phyloP scores from a whole-genome alignment of 2,329 filamentous ascomycete species.

The Gremmenia infestans region DNA sequence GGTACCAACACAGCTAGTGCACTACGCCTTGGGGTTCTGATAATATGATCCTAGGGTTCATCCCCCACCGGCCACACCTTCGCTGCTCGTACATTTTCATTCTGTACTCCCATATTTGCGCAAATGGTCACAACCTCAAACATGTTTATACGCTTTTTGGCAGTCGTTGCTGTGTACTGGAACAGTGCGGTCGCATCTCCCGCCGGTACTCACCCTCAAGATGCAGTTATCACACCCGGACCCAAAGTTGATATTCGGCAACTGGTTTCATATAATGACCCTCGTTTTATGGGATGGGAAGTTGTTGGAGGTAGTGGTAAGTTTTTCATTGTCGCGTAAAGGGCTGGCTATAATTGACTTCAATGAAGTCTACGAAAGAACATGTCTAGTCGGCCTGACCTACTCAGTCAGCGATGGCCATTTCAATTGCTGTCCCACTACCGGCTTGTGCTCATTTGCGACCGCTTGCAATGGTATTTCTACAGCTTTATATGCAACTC shows the following conservation, averaged over 20 bases:
- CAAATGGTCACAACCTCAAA: not conserved
- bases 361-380: slow-evolving; percentile 1
- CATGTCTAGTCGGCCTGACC: not conserved
- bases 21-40: not conserved
- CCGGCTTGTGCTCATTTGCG: not conserved
- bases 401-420: not conserved
- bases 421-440: not conserved
- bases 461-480: not conserved
- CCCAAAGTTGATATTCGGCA: not conserved
- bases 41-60: not conserved
- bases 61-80: not conserved
- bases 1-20: not conserved
- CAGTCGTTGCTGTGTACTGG: not conserved
- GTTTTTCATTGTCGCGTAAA: not conserved
- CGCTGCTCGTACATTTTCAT: not conserved
- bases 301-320: not conserved
- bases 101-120: not conserved
- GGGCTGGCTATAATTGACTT: not conserved
- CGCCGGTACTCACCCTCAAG: not conserved
- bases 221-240: not conserved
- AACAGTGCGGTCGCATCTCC: not conserved
- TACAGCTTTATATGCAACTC: not conserved
- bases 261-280: not conserved
- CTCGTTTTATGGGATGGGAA: slow-evolving; percentile 1
- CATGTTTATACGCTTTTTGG: not conserved